These are phyloP conservation scores for Boehmeria nivea DNA, from an alignment of 306 rosid genomes.

Conservation along the genomic window DNA sequence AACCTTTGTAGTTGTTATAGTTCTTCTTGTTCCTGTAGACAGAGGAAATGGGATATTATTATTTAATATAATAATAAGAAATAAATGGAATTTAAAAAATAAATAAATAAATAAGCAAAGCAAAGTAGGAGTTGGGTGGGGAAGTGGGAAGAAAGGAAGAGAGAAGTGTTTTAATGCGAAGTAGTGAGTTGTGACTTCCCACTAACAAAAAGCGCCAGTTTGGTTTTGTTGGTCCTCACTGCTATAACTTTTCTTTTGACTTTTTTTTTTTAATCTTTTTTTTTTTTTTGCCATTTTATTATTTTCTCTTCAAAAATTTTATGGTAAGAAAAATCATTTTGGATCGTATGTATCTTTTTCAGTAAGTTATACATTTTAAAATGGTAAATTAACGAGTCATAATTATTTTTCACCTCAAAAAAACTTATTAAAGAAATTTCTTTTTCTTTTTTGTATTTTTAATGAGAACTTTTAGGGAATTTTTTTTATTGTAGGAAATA, in stretches of 20 bases:
- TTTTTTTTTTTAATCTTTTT: not conserved
- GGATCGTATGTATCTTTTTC: too few species aligned
- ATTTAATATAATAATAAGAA: not conserved
- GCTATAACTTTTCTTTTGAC: constrained; percentile 25
- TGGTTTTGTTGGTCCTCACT: constrained; percentile 15
- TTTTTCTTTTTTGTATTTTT: too few species aligned
- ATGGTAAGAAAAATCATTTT: too few species aligned
- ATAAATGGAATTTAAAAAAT: not conserved
- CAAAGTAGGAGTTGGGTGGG: constrained; percentile 12
- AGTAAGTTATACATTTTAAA: too few species aligned
- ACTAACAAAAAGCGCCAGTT: constrained; percentile 30
- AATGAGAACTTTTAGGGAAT: too few species aligned
- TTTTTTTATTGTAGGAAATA: too few species aligned
- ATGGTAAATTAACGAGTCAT: too few species aligned
- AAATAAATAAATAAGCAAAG: not conserved
- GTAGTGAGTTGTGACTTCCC: not conserved
- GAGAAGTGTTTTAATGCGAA: constrained; percentile 1
- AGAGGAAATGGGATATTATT: not conserved
- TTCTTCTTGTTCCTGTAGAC: not conserved
- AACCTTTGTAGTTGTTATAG: not conserved
- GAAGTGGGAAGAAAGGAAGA: not conserved
- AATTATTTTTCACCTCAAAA: too few species aligned
- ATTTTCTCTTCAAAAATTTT: too few species aligned
- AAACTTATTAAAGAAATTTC: too few species aligned
- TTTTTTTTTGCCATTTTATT: not conserved